Evolutionary conservation across 1,284 basidiomycete species (phyloP).

Genomic region (Cryptococcus sp.): DNA sequence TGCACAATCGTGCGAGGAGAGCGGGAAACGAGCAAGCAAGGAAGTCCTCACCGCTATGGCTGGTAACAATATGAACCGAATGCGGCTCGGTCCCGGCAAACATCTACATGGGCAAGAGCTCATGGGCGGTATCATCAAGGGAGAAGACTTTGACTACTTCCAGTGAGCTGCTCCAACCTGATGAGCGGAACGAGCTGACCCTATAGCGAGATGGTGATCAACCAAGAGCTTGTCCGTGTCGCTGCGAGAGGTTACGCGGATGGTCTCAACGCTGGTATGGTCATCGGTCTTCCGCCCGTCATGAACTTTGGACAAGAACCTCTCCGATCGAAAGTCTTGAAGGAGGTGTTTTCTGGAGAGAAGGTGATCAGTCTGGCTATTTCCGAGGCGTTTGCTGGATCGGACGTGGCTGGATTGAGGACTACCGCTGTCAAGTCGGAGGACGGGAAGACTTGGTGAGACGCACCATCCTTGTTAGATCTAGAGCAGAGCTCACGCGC

Average conservation of each 20-base stretch:
- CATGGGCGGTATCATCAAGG: constrained; percentile 74
- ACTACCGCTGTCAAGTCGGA: constrained; percentile 75
- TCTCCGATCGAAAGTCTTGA: constrained; percentile 56
- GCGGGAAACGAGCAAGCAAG: constrained; percentile 59
- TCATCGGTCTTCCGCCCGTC: constrained; percentile 65
- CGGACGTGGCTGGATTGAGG: constrained; percentile 75
- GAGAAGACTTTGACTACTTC: constrained; percentile 81
- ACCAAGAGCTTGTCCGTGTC: constrained; percentile 73
- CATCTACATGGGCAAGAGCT: constrained; percentile 76
- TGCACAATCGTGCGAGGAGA: constrained; percentile 62
- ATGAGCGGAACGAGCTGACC: background rate
- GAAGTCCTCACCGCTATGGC: constrained; percentile 44
- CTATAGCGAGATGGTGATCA: constrained; percentile 64
- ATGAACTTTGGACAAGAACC: constrained; percentile 56
- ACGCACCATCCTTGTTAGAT: constrained; percentile 7
- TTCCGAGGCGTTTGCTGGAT: constrained; percentile 85
- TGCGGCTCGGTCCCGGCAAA: constrained; percentile 74
- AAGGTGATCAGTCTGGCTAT: constrained; percentile 69
- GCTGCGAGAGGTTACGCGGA: constrained; percentile 81
- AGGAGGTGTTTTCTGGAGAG: constrained; percentile 64
- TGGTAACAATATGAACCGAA: constrained; percentile 69
- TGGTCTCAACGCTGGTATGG: constrained; percentile 65
- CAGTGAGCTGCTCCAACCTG: constrained; percentile 23
- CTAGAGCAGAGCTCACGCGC: constrained; percentile 46
- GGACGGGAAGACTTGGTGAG: constrained; percentile 59